Conservation (phyloP, 495 filamentous ascomycete genomes). For the Pseudevernia furfuracea region DNA sequence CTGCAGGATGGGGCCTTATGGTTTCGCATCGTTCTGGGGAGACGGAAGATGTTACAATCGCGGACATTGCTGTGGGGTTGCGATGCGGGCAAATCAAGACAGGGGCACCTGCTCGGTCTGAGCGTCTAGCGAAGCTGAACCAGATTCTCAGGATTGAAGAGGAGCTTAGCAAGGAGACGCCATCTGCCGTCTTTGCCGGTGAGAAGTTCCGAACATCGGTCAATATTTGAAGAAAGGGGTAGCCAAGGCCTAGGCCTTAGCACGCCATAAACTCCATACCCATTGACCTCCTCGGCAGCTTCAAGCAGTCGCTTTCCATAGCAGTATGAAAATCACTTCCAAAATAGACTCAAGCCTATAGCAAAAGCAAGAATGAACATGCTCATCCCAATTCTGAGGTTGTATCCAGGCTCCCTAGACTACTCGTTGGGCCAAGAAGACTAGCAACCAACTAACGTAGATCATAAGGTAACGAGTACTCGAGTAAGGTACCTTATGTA, state of each 20-base stretch:
- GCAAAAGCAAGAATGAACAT: background rate
- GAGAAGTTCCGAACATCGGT: slow-evolving; percentile 82
- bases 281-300: background rate
- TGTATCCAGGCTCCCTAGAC: background rate
- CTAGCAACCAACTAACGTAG: too few species aligned
- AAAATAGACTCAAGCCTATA: background rate
- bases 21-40: slow-evolving; percentile 98
- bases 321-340: background rate
- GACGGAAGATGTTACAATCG: slow-evolving; percentile 98
- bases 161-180: slow-evolving; percentile 73
- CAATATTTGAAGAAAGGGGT: slow-evolving; percentile 58
- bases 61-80: slow-evolving; percentile 94
- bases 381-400: background rate
- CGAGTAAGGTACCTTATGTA: too few species aligned
- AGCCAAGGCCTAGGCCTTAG: background rate
- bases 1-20: slow-evolving; percentile 94
- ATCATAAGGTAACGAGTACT: too few species aligned
- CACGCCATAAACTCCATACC: background rate
- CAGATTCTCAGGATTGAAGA: slow-evolving; percentile 99
- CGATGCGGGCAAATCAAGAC: slow-evolving; percentile 99
- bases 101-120: slow-evolving; percentile 88
- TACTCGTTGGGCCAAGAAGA: too few species aligned
- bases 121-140: slow-evolving; percentile 99
- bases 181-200: slow-evolving; percentile 74
- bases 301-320: background rate